Base-by-base conservation (phyloP, 345 rosid genomes). In the Gossypium herbaceum region DNA sequence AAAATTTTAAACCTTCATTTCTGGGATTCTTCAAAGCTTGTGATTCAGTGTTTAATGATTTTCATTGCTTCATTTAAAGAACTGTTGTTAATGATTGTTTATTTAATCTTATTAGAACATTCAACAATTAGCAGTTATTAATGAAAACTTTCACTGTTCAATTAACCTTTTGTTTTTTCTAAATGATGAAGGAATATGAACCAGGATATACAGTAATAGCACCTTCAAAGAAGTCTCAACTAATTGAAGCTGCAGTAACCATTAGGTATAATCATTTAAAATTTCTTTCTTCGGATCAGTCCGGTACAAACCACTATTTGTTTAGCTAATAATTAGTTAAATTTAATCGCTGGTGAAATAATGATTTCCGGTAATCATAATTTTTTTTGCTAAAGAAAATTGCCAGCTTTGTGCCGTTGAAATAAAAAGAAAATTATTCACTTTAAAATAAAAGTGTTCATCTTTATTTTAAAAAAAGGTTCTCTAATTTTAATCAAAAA, bases 121-220 rank as follows among this genome's bases (percentile, higher is more conserved):
- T 7, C 13, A 44, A 29, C 25, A 34, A 45, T 39, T 65, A 10
- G 8, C 29, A 45, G 43, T 13, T 45, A 67, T 45, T 34, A 34
- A 72, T 16, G 25, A 19, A 19, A 5, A 72, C 57, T n/a, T 16
- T n/a, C 41, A 71, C 48, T 39, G 29, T 58, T 13, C 12, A 56
- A 17, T 17, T 17, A 5, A 54, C 34, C 7, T n/a, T 39, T 8
- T 68, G 0, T 34, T 34, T 34, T 34, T 34, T 29, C 39, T 4
- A 52, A 16, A 52, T 58, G 22, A 43, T 78, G 79, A 87, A 94
- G 98, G 90, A 81, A 51, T 94, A 90, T 76, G 85, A 79, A 82
- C 87, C 91, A 59, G 96, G 98, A 72, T 94, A 90, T 68, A 85
- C 91, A 45, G n/a, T 43, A 12, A 68, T 29, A 20, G 56, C 75